Evolutionary conservation across 225 moss, liverwort and hornwort genomes (phyloP), one percentile per base, ranked within the genome.

Genomic region (Antitrichia curtipendula): DNA sequence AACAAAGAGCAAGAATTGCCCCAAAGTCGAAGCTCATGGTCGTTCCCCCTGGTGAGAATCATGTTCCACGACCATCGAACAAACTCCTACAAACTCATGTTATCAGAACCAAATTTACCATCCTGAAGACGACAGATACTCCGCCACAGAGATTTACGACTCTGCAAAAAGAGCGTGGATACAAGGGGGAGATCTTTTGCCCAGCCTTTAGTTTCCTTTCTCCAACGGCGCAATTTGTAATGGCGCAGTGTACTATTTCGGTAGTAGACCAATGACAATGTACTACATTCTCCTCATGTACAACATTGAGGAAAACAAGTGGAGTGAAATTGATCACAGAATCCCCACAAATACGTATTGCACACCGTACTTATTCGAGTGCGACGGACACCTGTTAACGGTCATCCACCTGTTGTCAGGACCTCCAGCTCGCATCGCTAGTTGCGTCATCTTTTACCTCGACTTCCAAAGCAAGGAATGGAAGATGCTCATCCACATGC

Each of bases 291-390:
- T 93, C 31, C 52, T 93, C 10, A 87, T 82, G 45, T 93, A 93
- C 61, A 59, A 93, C 73, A 56, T 92, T 10, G 75, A 85, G 25
- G 89, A 91, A 27, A 89, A 93, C 53, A 70, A 92, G 79, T 93
- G 93, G 93, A 91, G 77, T 31, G 92, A 93, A 81, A 61, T 92
- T 10, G 54, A 89, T 45, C 93, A 91, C 54, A 66, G 75, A 56
- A 75, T 92, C 40, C 93, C 92, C 32, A 62, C 69, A 6, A 89
- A 90, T 47, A 85, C 88, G 8, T 90, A 89, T 16, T 89, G 92
- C 73, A 93, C 90, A 11, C 93, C 93, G 1, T 88, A 93, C n/a
- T 65, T 93, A 28, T 92, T 93, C 65, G 93, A 92, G 63, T 87
- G 81, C 78, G 69, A 88, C 28, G 91, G 91, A 7, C 86, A 78